Conservation (phyloP, 495 filamentous ascomycete genomes). For the Penicilliopsis zonata region DNA sequence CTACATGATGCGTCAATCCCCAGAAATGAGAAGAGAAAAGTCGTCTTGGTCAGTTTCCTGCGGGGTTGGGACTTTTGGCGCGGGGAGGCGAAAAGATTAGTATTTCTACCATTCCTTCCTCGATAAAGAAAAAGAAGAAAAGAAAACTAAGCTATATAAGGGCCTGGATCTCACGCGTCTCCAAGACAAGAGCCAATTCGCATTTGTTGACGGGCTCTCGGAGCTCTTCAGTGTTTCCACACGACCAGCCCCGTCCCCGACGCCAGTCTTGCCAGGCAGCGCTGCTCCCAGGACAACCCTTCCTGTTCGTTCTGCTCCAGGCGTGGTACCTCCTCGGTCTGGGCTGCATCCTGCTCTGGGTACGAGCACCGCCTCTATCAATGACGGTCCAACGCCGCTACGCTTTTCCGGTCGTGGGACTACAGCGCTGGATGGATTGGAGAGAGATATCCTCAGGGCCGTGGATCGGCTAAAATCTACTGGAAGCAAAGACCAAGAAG, state of each 20-base stretch:
- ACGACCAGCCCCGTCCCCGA: slow-evolving; percentile 8
- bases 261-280: slow-evolving; percentile 1
- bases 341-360: slow-evolving; percentile 7
- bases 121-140: neutral
- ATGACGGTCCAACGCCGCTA: slow-evolving; percentile 8
- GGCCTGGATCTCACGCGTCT: slow-evolving; percentile 60
- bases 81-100: slow-evolving; percentile 46
- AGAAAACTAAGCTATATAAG: slow-evolving; percentile 10
- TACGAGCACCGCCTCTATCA: slow-evolving; percentile 2
- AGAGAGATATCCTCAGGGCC: slow-evolving; percentile 26
- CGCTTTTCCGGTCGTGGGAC: slow-evolving; percentile 22
- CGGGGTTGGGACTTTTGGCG: slow-evolving; percentile 68
- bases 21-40: slow-evolving; percentile 33
- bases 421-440: slow-evolving; percentile 21
- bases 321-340: slow-evolving; percentile 15
- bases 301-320: slow-evolving; percentile 19
- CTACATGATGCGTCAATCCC: too few relatives aligned
- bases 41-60: slow-evolving; percentile 73
- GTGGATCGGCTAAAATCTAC: slow-evolving; percentile 16
- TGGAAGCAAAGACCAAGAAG: slow-evolving; percentile 10
- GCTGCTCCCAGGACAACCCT: slow-evolving; percentile 17
- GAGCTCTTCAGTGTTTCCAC: slow-evolving; percentile 33
- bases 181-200: slow-evolving; percentile 42
- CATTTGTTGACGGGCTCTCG: slow-evolving; percentile 63
- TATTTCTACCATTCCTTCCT: slow-evolving; percentile 19